These are phyloP conservation scores for Penicillium dipodomyicola DNA, from an alignment of 495 filamentous ascomycete genomes.

Conservation along the genomic window DNA sequence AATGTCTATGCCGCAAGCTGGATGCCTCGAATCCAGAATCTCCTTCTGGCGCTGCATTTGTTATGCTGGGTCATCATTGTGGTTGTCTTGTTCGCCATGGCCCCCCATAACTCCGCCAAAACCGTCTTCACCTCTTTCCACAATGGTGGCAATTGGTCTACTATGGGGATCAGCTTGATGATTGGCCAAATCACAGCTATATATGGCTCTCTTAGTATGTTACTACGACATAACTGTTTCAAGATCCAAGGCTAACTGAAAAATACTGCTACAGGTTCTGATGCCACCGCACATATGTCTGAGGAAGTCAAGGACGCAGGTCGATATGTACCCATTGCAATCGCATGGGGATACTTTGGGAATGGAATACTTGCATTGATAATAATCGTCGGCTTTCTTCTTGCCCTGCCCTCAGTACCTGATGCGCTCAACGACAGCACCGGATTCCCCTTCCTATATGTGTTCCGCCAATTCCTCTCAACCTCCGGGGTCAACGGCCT, in stretches of 20 bases:
- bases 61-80: slow-evolving; percentile 38
- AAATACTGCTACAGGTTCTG: slow-evolving; percentile 25
- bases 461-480: slow-evolving; percentile 24
- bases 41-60: slow-evolving; percentile 41
- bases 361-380: slow-evolving; percentile 39
- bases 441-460: slow-evolving; percentile 34
- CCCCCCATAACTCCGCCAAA: slow-evolving; percentile 34
- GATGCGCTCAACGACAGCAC: slow-evolving; percentile 29
- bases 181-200: slow-evolving; percentile 48
- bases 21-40: slow-evolving; percentile 40
- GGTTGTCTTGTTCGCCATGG: slow-evolving; percentile 42
- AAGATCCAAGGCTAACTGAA: not conserved
- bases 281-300: slow-evolving; percentile 40
- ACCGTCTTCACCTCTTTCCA: slow-evolving; percentile 47
- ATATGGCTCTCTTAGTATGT: slow-evolving; percentile 32
- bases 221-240: not conserved
- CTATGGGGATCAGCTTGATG: slow-evolving; percentile 46
- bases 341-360: slow-evolving; percentile 37
- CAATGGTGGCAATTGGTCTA: slow-evolving; percentile 50
- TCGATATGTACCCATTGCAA: slow-evolving; percentile 38
- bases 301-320: slow-evolving; percentile 47
- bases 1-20: slow-evolving; percentile 41
- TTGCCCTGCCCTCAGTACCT: slow-evolving; percentile 38
- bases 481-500: slow-evolving; percentile 28
- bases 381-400: slow-evolving; percentile 41